Conservation (phyloP, 2,329 filamentous ascomycete genomes). For the Ophiosphaerella herpotricha region DNA sequence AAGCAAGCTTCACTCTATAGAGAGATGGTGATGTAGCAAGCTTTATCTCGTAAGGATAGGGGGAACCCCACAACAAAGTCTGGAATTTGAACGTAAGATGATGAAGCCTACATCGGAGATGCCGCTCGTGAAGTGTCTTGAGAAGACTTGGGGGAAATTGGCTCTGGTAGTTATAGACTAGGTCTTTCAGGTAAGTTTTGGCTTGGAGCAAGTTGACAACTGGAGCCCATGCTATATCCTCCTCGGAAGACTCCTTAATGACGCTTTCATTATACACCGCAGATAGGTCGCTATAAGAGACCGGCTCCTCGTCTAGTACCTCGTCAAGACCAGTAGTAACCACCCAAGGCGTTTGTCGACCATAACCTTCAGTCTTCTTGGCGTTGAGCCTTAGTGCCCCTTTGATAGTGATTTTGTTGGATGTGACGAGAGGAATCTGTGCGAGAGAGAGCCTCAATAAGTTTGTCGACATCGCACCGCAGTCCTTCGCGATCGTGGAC, state of each 20-base stretch:
- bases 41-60: conserved; percentile 27
- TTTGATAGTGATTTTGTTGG: conserved; percentile 18
- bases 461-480: conserved; percentile 10
- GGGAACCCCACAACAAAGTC: conserved; percentile 21
- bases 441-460: conserved; percentile 17
- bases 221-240: conserved; percentile 26
- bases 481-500: conserved; percentile 13
- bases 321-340: conserved; percentile 11
- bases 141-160: conserved; percentile 27
- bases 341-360: conserved; percentile 1
- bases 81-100: conserved; percentile 25
- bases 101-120: conserved; percentile 23
- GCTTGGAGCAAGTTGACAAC: conserved; percentile 17
- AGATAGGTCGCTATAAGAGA: conserved; percentile 1
- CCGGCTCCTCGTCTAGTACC: conserved; percentile 17
- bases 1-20: conserved; percentile 17
- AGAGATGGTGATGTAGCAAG: conserved; percentile 26
- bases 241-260: conserved; percentile 17
- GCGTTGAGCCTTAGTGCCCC: conserved; percentile 13
- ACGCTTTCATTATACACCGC: conserved; percentile 22
- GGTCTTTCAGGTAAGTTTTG: conserved; percentile 15
- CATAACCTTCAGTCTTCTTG: conserved; percentile 4
- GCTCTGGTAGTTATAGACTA: conserved; percentile 26
- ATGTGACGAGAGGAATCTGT: conserved; percentile 19
- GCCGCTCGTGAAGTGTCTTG: conserved; percentile 12